Evolutionary conservation across 352 stramenopile species (phyloP).

Genomic region (Globisporangium parvum): DNA sequence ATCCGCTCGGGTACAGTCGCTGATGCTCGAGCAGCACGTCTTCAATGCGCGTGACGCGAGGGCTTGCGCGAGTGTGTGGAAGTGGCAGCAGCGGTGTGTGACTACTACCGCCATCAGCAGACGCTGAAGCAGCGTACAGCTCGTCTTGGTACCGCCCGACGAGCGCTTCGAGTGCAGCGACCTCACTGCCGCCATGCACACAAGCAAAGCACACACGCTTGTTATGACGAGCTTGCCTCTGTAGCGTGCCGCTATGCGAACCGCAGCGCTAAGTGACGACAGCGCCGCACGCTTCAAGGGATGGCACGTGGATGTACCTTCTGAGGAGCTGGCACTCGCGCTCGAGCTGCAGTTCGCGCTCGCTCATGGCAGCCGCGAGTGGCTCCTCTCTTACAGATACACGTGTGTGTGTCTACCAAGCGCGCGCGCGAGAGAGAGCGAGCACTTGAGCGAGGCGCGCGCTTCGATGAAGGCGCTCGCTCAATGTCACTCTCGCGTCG

Average conservation of each 20-base stretch:
- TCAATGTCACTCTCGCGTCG: too few species aligned
- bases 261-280: too few species aligned
- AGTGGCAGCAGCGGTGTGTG: background rate
- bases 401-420: background rate
- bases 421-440: too few species aligned
- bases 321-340: slow-evolving; percentile 27
- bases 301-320: slow-evolving; percentile 15
- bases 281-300: too few species aligned
- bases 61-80: background rate
- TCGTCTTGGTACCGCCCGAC: slow-evolving; percentile 58
- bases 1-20: slow-evolving; percentile 27
- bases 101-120: too few species aligned
- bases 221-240: too few species aligned
- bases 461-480: background rate
- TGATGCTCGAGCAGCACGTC: slow-evolving; percentile 62
- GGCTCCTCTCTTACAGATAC: too few species aligned
- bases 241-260: too few species aligned
- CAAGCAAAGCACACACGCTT: too few species aligned
- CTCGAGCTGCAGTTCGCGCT: slow-evolving; percentile 29
- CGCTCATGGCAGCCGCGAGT: background rate
- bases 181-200: slow-evolving; percentile 28
- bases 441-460: too few species aligned
- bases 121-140: slow-evolving; percentile 8
- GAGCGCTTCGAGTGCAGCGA: slow-evolving; percentile 50
- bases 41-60: slow-evolving; percentile 21